Base-by-base conservation (phyloP, 148 eudicot species). In the Amaranthus palmeri region DNA sequence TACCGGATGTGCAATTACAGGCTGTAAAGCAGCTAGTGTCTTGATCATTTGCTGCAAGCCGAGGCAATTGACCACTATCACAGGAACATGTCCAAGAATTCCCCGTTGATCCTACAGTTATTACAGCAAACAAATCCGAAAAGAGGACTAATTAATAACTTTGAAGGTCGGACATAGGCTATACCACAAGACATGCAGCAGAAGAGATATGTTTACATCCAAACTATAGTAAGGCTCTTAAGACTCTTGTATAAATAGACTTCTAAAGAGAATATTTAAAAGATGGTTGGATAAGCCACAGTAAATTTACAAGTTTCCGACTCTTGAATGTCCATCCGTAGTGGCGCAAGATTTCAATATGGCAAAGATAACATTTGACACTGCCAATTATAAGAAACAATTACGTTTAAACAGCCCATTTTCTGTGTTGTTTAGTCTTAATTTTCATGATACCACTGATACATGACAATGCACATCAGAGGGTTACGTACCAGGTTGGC, bases 1-100 rank as follows among this genome's bases (percentile, higher is more conserved):
- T 91, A 93, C 98, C 98, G 58, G 92, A 86, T 71, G 80, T 76
- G 87, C 98, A 93, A 70, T 85, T 75, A 84, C 98, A 93, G 68
- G 86, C 77, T 2, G 88, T 82, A 72, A 93, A 93, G 85, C 98
- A 93, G 76, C 69, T 79, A 57, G n/a, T 68, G 47, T 70, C 77
- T 60, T 65, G 85, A 62, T 69, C 81, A 61, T 76, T 76, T 47
- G 79, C 74, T 48, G 79, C 81, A 67, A 90, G 66, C 72, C 54
- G 59, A 73, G 98, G 98, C 54, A 90, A 76, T 48, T 76, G 71
- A 82, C 78, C 88, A 70, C 51, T 76, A 67, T 73, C 63, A 74
- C 98, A 93, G 52, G 72, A 45, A 78, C 98, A 93, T 48, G 74
- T 77, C 98, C 96, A 93, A 72, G 65, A 80, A 54, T 72, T 65